Percentiles rank a stretch among this genome's conserved stretches.
These are phyloP conservation scores for Conringia planisiliqua DNA, from an alignment of 345 rosid genomes.

Conservation along the genomic window DNA sequence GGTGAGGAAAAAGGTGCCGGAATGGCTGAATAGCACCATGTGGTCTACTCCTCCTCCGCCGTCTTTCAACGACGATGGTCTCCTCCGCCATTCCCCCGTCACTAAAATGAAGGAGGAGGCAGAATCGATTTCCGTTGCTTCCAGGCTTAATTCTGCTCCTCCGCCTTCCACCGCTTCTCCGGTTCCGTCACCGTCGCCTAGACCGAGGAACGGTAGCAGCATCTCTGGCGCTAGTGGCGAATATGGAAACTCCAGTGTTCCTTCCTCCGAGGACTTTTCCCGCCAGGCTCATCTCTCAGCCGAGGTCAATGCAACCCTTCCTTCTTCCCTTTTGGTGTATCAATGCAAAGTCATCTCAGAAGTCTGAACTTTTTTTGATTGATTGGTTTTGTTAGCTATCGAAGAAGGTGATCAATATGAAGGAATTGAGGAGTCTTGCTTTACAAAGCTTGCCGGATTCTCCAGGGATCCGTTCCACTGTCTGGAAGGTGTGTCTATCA, in stretches of 20 bases:
- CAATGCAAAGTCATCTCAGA: background rate
- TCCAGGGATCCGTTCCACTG: constrained; percentile 80
- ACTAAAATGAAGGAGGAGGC: constrained; percentile 38
- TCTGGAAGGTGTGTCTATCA: constrained; percentile 66
- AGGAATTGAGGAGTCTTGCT: constrained; percentile 80
- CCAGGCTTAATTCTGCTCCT: constrained; percentile 38
- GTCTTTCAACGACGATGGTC: constrained; percentile 39
- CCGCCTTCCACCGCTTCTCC: constrained; percentile 30
- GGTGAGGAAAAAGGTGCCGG: constrained; percentile 91
- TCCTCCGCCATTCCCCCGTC: constrained; percentile 32
- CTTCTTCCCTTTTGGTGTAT: background rate
- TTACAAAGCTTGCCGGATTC: constrained; percentile 85
- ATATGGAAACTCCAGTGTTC: constrained; percentile 37
- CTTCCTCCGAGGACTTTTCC: constrained; percentile 66
- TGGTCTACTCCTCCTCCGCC: constrained; percentile 61
- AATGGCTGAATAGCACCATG: constrained; percentile 94
- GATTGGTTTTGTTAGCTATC: constrained; percentile 49
- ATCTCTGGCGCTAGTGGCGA: constrained; percentile 35
- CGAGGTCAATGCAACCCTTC: constrained; percentile 50
- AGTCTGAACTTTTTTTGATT: background rate
- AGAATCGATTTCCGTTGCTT: constrained; percentile 43
- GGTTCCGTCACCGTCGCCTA: constrained; percentile 45
- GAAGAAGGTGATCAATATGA: constrained; percentile 73
- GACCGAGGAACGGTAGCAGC: constrained; percentile 21
- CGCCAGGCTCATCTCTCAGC: constrained; percentile 77